Evolutionary conservation across 2,329 filamentous ascomycete genomes (phyloP), one percentile per base, ranked within the genome.

Genomic region (Graphiopsis chlorocephala): DNA sequence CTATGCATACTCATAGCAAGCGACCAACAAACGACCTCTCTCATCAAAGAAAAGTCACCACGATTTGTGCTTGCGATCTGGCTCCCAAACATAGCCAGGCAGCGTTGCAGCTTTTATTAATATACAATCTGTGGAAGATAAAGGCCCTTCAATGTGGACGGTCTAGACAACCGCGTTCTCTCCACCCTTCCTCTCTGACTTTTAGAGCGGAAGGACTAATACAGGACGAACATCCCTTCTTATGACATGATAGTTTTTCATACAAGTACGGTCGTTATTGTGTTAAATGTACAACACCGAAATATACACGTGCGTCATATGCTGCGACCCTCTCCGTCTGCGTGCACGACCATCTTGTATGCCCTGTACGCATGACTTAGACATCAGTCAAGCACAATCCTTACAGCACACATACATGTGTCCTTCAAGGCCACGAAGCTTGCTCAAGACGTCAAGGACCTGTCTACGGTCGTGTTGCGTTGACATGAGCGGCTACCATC

Each of bases 141-240:
- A 77, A 81, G 35, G 45, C 66, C 63, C 76, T 75, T 71, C 28
- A 75, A 77, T 57, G 48, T 52, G 62, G 63, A 58, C 67, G 80
- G 78, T 80, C 80, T 80, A 82, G 80, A 83, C 80, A 77, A 77
- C 80, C 79, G 77, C 79, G 81, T 82, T 80, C 80, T 78, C 79
- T 82, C 80, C 81, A 83, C 81, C 80, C 80, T 81, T 78, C 77
- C 62, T 64, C 62, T 35, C 38, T 45, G 53, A 50, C 20, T 57
- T 64, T 25, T 25, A 31, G 25, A 58, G 45, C 17, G 25, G 52
- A 59, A 64, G 62, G 62, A 64, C 62, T 64, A 58, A 59, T 59
- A 59, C 53, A 58, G 53, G 45, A 64, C 56, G 62, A 45, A 64
- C 62, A 64, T 64, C 23, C 33, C 17, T 28, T 29, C 26, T 53